Evolutionary conservation across 257 asterid genomes (phyloP).

Genomic region (Rauvolfia tetraphylla): DNA sequence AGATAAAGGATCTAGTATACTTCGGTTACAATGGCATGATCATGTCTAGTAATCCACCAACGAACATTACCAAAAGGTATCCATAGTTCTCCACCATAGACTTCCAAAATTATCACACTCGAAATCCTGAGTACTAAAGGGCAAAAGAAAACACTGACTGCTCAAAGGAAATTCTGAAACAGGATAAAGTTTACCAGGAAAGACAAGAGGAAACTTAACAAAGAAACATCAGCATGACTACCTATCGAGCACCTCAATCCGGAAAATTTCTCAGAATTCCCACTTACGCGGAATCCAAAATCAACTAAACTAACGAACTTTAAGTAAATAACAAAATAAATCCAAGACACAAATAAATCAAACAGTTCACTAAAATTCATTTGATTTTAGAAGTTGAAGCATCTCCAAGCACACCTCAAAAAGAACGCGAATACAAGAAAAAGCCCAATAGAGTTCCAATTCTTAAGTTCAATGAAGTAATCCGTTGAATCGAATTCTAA

Average conservation of each 20-base stretch:
- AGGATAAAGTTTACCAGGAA: background rate
- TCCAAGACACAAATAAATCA: background rate
- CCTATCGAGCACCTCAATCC: background rate
- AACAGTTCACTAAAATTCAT: slow-evolving; percentile 2
- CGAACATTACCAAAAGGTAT: background rate
- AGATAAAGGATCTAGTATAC: background rate
- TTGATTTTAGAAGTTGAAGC: background rate
- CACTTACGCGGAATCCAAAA: background rate
- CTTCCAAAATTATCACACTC: slow-evolving; percentile 6
- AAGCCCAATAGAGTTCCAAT: slow-evolving; percentile 19
- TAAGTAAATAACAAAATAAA: background rate
- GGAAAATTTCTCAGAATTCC: background rate
- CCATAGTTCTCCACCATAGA: background rate
- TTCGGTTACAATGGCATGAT: background rate
- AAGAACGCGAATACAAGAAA: background rate
- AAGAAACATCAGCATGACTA: background rate
- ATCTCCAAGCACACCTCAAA: slow-evolving; percentile 14
- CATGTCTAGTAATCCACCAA: no score
- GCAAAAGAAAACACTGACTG: background rate
- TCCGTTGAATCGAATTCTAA: slow-evolving; percentile 9
- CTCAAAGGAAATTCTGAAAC: background rate
- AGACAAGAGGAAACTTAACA: background rate
- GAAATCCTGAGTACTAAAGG: background rate
- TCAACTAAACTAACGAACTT: background rate
- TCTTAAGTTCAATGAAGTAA: slow-evolving; percentile 12